Base-by-base conservation (phyloP, 768 basidiomycete genomes). In the Tricholoma flavovirens region DNA sequence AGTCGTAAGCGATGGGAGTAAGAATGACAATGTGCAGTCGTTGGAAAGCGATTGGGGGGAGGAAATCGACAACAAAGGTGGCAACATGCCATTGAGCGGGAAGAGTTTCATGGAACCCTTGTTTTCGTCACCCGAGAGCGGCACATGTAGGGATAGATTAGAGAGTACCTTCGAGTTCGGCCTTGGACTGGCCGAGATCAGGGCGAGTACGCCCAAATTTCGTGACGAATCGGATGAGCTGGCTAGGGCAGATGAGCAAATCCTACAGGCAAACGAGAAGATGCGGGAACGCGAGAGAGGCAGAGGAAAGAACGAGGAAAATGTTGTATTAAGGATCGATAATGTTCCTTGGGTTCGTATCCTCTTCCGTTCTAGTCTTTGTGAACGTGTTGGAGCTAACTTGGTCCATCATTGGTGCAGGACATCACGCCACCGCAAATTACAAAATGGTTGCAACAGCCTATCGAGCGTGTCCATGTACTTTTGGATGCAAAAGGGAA, bases 391-490 rank as follows among this genome's bases (percentile, higher is more conserved):
- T 14, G 12, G 22, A 24, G 9, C 46, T 17, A 29, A 49, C 46
- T 29, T 26, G 5, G 14, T 45, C 26, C 36, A 32, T 46, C 36
- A 22, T 52, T 52, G 57, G 26, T 33, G 21, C 56, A 92, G 89
- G 91, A 93, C 66, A 91, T 93, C 56, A 93, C 91, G 0, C 91
- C 91, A 4, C 79, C 81, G 17, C 83, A 81, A 54, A 87, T 91
- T 52, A 70, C 68, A 9, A 70, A 73, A 6, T 93, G 88, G 88
- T 70, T 89, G 54, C 83, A 80, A 61, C 86, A 87, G 56, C 86
- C 86, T 15, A 70, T 84, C n/a, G 75, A 78, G 52, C 80, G 83
- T 50, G 87, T 86, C 7, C 87, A 92, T 62, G 87, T 92, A 38
- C 79, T 93, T 17, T 80, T 93, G 56, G 90, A 93, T 62, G 74